Base-by-base conservation (phyloP, 257 asterid genomes). In the Misopates orontium region DNA sequence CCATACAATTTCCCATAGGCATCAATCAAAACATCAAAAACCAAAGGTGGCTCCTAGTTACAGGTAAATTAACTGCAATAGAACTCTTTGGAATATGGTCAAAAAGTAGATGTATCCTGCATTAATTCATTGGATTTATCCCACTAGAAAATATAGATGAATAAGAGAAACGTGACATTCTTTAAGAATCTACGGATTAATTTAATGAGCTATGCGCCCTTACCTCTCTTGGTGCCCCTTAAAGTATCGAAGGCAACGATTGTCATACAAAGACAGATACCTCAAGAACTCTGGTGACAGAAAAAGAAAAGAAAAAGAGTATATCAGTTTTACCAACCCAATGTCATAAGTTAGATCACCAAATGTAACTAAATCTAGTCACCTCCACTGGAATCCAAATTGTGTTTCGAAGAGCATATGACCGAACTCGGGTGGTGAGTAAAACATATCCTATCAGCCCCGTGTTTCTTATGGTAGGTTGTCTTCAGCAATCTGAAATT, bases 141-240 rank as follows among this genome's bases (percentile, higher is more conserved):
- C 36, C 36, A 28, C 36, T 28, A 28, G 36, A 28, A 28, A 7
- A 28, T 7, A 2, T 28, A 28, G 4, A 28, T 28, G 36, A 28
- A 28, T 28, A 28, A 3, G 36, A 28, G 36, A 28, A 3, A 28
- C 7, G 4, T 28, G 36, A 7, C 36, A 28, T 28, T 28, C 36
- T 28, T 28, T 28, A 28, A 28, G 36, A 28, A 28, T 2, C 36
- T 7, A 39, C 25, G n/a, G 39, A 36, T 13, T 36, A 56, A 55
- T 19, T 22, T 32, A 66, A 60, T 15, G 64, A 68, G 40, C 59
- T 62, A 28, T 18, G 39, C 1, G 41, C 56, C 31, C 62, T 65
- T 71, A 93, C 97, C 97, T 85, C 75, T 90, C 95, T 70, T 75
- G 86, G 72, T 93, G 97, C 62, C 99, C 99, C 83, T 90, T 87